Evolutionary conservation across 768 basidiomycete species (phyloP), one percentile per base, ranked within the genome.

Genomic region (Neoboletus magnificus): DNA sequence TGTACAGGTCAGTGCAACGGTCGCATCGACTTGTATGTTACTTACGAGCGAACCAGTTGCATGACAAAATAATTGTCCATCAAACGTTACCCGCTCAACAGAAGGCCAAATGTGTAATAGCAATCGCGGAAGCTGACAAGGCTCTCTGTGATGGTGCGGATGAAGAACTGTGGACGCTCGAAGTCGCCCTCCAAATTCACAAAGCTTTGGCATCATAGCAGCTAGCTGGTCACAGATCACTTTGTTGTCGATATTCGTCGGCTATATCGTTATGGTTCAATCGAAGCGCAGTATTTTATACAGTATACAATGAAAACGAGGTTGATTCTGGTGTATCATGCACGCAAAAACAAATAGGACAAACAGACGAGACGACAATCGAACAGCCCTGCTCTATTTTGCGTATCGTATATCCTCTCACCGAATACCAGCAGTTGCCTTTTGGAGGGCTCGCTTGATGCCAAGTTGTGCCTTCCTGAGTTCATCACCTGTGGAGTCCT

Each of bases 391-490:
- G 50, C 54, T 63, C 56, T 59, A 69, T 60, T 50, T 62, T 60
- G 46, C 50, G 30, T 41, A 50, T 50, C 43, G 39, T 36, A 32
- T 47, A 52, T 36, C 50, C 51, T 47, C 57, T 85, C 73, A 92
- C 78, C 91, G 87, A 72, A 92, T 84, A 60, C 91, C 88, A 66
- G 91, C 89, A 50, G 91, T 93, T 50, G 93, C 96, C 83, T 98
- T 99, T 82, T 98, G 95, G 72, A 99, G 82, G 58, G 95, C 91
- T 69, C 96, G 88, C 80, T 95, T 96, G 77, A 98, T 93, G 71
- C 85, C 80, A 62, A 99, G 83, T 74, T 98, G 93, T 56, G 92
- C 89, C 78, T 96, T 97, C 77, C 89, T 91, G 69, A 99, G 84
- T 75, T 99, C 93, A 73, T 98, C 97, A 52, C 86, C 85, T 30